phyloP scores from a whole-genome alignment of 2,329 filamentous ascomycete genomes.

The Venturia carpophila region DNA sequence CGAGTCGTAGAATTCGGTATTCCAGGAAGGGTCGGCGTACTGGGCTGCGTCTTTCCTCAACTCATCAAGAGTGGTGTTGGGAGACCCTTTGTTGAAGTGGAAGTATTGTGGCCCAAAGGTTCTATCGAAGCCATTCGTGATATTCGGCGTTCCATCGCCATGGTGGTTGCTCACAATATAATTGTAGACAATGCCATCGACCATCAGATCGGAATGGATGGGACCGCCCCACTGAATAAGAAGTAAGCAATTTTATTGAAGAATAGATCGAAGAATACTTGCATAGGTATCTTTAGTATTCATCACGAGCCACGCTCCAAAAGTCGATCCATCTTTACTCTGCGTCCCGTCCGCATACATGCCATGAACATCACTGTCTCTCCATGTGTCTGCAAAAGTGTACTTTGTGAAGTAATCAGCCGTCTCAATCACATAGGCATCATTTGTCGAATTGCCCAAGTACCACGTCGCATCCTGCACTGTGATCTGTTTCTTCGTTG shows the following conservation, averaged over 20 bases:
- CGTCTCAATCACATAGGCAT: conserved; percentile 49
- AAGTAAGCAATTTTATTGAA: neutral
- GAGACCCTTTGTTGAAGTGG: conserved; percentile 52
- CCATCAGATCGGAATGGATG: conserved; percentile 53
- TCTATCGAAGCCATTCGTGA: conserved; percentile 56
- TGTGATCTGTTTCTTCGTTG: conserved; percentile 37
- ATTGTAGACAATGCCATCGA: conserved; percentile 60
- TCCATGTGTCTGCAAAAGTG: conserved; percentile 52
- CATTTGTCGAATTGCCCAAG: conserved; percentile 46
- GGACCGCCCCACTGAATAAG: conserved; percentile 45
- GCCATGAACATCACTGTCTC: conserved; percentile 51
- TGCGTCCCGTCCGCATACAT: conserved; percentile 27
- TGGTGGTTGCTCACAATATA: conserved; percentile 57
- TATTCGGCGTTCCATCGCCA: conserved; percentile 55
- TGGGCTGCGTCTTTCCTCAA: conserved; percentile 48
- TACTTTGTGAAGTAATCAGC: conserved; percentile 61
- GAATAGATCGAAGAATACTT: neutral
- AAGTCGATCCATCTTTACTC: conserved; percentile 1
- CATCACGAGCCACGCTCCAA: conserved; percentile 9
- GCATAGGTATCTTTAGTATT: conserved; percentile 40
- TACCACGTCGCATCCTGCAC: conserved; percentile 61
- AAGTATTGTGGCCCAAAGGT: conserved; percentile 59
- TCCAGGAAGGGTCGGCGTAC: conserved; percentile 47
- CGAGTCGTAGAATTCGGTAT: conserved; percentile 54
- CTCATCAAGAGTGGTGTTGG: conserved; percentile 38